Conservation (phyloP, 257 asterid species). For the Parsonsia alboflavescens region DNA sequence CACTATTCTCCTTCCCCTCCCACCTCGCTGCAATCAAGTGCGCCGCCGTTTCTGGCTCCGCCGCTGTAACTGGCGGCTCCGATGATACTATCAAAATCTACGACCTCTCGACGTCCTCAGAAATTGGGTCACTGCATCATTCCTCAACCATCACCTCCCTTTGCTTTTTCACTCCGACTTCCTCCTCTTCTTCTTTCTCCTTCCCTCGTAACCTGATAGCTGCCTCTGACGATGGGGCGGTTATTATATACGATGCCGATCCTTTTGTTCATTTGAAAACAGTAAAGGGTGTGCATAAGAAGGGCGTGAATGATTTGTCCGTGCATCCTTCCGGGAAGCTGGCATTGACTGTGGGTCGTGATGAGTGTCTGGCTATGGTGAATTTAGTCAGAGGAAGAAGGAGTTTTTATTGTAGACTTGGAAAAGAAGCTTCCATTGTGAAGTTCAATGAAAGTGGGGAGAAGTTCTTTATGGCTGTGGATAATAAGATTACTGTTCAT, state of each 20-base stretch:
- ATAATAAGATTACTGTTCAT: slow-evolving; percentile 63
- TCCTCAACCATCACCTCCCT: slow-evolving; percentile 73
- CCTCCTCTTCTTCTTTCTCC: slow-evolving; percentile 35
- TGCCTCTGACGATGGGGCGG: slow-evolving; percentile 58
- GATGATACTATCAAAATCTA: slow-evolving; percentile 93
- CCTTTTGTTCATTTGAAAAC: slow-evolving; percentile 85
- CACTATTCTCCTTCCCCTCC: slow-evolving; percentile 88
- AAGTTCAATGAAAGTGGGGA: slow-evolving; percentile 55
- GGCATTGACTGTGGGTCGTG: slow-evolving; percentile 78
- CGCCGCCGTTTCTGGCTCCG: slow-evolving; percentile 78
- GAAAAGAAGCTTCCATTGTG: slow-evolving; percentile 67
- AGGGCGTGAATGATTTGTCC: slow-evolving; percentile 55
- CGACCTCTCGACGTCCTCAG: slow-evolving; percentile 75
- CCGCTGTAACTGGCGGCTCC: slow-evolving; percentile 87
- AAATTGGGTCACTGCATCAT: slow-evolving; percentile 72
- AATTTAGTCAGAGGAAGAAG: slow-evolving; percentile 84
- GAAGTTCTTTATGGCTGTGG: slow-evolving; percentile 58
- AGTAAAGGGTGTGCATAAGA: slow-evolving; percentile 51
- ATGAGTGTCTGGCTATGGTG: slow-evolving; percentile 77
- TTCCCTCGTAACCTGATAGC: slow-evolving; percentile 77
- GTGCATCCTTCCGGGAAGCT: slow-evolving; percentile 85
- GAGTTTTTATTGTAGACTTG: slow-evolving; percentile 66
- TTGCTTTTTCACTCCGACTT: slow-evolving; percentile 59
- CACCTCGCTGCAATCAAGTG: slow-evolving; percentile 85
- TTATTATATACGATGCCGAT: slow-evolving; percentile 76